Base-by-base conservation (phyloP, 2,329 filamentous ascomycete genomes). In the Alternaria consortialis region DNA sequence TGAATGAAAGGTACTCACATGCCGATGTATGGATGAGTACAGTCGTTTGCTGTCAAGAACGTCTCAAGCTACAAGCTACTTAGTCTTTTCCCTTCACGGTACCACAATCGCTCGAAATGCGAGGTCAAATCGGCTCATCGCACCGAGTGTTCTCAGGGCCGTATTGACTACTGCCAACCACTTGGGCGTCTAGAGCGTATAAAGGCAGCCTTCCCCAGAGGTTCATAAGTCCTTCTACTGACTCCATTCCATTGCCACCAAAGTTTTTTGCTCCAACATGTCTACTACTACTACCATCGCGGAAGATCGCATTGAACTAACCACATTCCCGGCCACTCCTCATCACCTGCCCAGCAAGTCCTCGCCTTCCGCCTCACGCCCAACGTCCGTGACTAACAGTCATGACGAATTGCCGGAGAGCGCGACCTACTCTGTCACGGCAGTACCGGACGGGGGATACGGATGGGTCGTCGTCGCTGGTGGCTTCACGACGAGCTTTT, bases 381-480 rank as follows among this genome's bases (percentile, higher is more conserved):
- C 20, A 31, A 4, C 6, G 4, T 47, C 37, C 20, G 5, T 40
- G 15, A 4, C 53, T 7, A 57, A 27, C 7, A 17, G 34, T n/a
- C 53, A 58, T 12, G 61, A 64, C 13, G 56, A 64, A 42, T 34
- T 52, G 8, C 65, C 64, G 7, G 64, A 66, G 32, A 62, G 68
- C 39, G 60, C 65, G 34, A 56, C 58, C 7, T 70, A 69, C 58
- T 65, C 63, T 3, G 68, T 69, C 2, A 66, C 67, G 1, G 68
- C 70, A 13, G 67, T 75, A 0, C 85, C 85, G 0, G 84, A 87
- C 47, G 85, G 85, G 29, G 85, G 84, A 25, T 86, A 87, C 67
- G 85, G 85, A 62, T 87, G 85, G 85, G 78, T 83, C 13, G 79
- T 88, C 7, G 83, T 89, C 25, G 75, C 74, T 3, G 80, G 79